Evolutionary conservation across 345 rosid species (phyloP).

Genomic region (Sonneratia alba): DNA sequence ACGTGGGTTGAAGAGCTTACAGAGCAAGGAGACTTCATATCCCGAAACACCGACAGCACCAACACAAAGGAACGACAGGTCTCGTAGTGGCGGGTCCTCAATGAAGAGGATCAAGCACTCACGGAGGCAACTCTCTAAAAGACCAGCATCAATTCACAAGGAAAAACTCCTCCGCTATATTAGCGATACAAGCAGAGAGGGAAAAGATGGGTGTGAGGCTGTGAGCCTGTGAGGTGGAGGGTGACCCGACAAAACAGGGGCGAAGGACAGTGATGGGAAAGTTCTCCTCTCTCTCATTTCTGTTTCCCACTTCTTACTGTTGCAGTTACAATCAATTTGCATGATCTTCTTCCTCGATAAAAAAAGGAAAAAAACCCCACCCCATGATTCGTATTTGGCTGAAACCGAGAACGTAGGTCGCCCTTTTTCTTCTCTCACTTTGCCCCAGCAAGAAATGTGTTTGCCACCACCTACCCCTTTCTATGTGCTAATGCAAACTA

Average conservation of each 20-base stretch:
- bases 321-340: neutral
- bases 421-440: no score
- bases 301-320: neutral
- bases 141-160: neutral
- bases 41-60: neutral
- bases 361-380: neutral
- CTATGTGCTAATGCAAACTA: no score
- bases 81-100: neutral
- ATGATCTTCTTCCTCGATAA: neutral
- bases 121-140: neutral
- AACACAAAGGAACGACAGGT: neutral
- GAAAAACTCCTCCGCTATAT: neutral
- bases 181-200: neutral
- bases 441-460: no score
- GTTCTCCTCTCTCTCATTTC: neutral
- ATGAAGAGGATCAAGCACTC: neutral
- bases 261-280: neutral
- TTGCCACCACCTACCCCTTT: no score
- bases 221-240: neutral
- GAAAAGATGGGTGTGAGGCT: neutral
- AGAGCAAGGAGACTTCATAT: neutral
- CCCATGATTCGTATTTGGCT: no score
- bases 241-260: neutral
- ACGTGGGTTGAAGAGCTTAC: no score
- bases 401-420: no score